These are phyloP conservation scores for Orobanche coerulescens DNA, from an alignment of 257 asterid genomes.

Conservation along the genomic window DNA sequence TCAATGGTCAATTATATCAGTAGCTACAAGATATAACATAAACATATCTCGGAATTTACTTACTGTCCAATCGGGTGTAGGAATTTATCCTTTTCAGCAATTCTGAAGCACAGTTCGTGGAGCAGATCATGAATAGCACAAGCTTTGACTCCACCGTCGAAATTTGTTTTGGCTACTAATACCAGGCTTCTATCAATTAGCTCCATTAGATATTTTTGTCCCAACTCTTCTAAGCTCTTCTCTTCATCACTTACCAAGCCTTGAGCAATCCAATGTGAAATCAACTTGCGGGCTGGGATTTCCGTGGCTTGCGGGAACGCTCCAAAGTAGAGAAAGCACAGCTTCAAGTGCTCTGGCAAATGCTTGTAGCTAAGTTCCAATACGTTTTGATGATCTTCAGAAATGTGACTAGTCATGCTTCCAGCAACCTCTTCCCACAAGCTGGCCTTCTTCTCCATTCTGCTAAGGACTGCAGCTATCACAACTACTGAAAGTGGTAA, in stretches of 20 bases:
- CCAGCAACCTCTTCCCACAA: slow-evolving; percentile 7
- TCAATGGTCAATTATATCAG: too few species aligned
- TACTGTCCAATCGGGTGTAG: background rate
- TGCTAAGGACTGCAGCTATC: background rate
- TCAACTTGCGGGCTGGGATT: slow-evolving; percentile 14
- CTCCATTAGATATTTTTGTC: slow-evolving; percentile 15
- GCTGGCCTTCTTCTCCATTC: background rate
- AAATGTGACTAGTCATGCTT: slow-evolving; percentile 6
- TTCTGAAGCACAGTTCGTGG: slow-evolving; percentile 6
- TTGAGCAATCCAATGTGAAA: slow-evolving; percentile 23
- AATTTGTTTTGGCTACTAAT: slow-evolving; percentile 13
- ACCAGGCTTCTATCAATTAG: slow-evolving; percentile 20
- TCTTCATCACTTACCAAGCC: slow-evolving; percentile 21
- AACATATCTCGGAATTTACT: slow-evolving; percentile 5
- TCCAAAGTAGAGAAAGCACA: slow-evolving; percentile 29
- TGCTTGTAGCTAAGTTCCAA: slow-evolving; percentile 25
- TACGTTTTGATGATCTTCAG: background rate
- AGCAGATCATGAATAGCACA: slow-evolving; percentile 21
- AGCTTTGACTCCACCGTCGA: background rate
- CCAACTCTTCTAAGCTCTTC: background rate
- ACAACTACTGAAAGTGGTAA: slow-evolving; percentile 19
- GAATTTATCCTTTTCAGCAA: slow-evolving; percentile 7
- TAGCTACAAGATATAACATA: too few species aligned
- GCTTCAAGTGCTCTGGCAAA: slow-evolving; percentile 20
- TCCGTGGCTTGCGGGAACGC: slow-evolving; percentile 11